Conservation (phyloP, 2,329 filamentous ascomycete species). For the Xylariales sp. region DNA sequence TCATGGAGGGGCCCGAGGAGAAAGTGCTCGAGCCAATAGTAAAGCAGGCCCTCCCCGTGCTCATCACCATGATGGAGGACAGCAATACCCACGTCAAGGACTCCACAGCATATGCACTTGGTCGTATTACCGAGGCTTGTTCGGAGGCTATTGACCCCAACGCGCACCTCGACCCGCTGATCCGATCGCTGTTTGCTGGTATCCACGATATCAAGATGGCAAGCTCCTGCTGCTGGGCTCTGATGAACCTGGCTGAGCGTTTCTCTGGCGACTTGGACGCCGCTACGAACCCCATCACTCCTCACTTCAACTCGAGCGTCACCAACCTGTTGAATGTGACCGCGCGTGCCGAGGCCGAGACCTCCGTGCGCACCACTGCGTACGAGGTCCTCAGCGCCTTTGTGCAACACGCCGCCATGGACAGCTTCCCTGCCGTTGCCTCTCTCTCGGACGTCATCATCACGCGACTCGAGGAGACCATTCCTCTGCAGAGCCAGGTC, state of each 20-base stretch:
- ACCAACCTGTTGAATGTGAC: constrained; percentile 81
- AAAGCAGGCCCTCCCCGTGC: constrained; percentile 87
- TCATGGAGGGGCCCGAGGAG: constrained; percentile 97
- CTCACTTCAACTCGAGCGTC: constrained; percentile 90
- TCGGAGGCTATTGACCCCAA: constrained; percentile 85
- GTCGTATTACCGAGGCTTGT: constrained; percentile 91
- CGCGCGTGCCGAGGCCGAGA: constrained; percentile 75
- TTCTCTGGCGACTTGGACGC: constrained; percentile 84
- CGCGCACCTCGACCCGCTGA: constrained; percentile 77
- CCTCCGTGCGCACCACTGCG: constrained; percentile 85
- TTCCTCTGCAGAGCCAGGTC: constrained; percentile 85
- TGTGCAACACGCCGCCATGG: constrained; percentile 82
- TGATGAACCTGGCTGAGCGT: constrained; percentile 96
- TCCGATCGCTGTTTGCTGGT: constrained; percentile 84
- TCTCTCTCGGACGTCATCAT: constrained; percentile 83
- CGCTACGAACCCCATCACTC: constrained; percentile 74
- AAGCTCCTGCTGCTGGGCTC: constrained; percentile 95
- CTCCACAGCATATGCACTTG: constrained; percentile 91
- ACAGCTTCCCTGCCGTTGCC: constrained; percentile 76
- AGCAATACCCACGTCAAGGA: constrained; percentile 85
- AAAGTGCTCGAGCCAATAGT: constrained; percentile 88
- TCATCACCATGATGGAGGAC: constrained; percentile 91
- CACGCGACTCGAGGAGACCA: constrained; percentile 83
- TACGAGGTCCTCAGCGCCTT: constrained; percentile 97
- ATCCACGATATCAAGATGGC: constrained; percentile 94